Evolutionary conservation across 2,329 filamentous ascomycete genomes (phyloP).

Genomic region (Colletotrichum aenigma): DNA sequence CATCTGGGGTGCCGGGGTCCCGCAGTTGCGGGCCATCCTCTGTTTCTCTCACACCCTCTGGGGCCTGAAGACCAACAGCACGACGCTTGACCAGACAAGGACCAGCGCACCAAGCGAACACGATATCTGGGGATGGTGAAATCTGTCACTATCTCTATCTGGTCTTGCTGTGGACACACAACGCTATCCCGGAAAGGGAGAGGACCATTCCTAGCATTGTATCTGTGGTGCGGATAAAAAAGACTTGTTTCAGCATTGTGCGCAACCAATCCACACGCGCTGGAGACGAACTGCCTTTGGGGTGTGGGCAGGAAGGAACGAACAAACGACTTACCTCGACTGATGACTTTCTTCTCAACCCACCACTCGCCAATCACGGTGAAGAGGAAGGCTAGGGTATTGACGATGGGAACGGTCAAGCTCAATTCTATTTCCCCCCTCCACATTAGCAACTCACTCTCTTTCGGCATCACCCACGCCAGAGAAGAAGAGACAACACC

Average conservation of each 20-base stretch:
- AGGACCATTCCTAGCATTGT: conserved; percentile 83
- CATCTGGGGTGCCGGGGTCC: not conserved
- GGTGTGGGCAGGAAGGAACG: conserved; percentile 3
- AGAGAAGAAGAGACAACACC: conserved; percentile 35
- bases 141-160: not conserved
- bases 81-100: not conserved
- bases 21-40: not conserved
- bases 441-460: not conserved
- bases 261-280: not conserved
- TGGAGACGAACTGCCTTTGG: not conserved
- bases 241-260: not conserved
- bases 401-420: conserved; percentile 92
- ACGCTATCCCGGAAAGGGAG: conserved; percentile 78
- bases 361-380: conserved; percentile 95
- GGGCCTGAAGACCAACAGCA: not conserved
- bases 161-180: conserved; percentile 77
- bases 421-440: conserved; percentile 71
- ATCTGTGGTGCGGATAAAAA: conserved; percentile 51
- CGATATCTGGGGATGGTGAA: not conserved
- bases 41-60: not conserved
- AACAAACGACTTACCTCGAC: conserved; percentile 63
- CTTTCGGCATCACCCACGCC: not conserved
- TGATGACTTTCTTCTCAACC: conserved; percentile 90
- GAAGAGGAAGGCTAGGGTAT: conserved; percentile 93
- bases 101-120: not conserved